Evolutionary conservation across 225 moss, liverwort and hornwort species (phyloP).

Genomic region (Anthoceros angustus): DNA sequence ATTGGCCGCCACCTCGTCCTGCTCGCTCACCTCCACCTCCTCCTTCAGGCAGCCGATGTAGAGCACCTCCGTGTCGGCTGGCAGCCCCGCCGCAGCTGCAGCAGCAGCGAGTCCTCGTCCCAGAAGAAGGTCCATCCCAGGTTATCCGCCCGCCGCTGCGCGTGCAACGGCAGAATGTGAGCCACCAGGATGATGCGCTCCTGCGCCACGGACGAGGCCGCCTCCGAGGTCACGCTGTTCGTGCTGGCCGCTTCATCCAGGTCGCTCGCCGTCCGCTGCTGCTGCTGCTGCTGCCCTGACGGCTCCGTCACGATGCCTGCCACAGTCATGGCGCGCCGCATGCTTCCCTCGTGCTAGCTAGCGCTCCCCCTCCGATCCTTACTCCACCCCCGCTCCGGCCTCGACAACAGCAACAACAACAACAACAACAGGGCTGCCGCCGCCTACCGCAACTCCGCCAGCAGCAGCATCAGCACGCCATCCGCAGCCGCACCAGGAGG

Average conservation of each 20-base stretch:
- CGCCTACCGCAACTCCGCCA: too few relatives aligned
- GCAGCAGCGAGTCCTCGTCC: conserved; percentile 69
- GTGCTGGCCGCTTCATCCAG: conserved; percentile 27
- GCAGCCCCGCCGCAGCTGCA: conserved; percentile 79
- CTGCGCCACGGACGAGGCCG: conserved; percentile 33
- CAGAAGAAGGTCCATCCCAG: conserved; percentile 57
- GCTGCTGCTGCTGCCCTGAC: too few relatives aligned
- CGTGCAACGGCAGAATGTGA: conserved; percentile 70
- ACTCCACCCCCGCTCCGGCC: too few relatives aligned
- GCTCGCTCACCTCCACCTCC: conserved; percentile 60
- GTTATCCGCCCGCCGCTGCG: conserved; percentile 40
- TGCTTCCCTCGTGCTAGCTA: too few relatives aligned
- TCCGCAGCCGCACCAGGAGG: too few relatives aligned
- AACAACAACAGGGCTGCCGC: too few relatives aligned
- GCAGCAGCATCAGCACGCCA: too few relatives aligned
- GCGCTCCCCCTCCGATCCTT: too few relatives aligned
- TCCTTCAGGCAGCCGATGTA: conserved; percentile 89
- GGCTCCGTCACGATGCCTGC: too few relatives aligned
- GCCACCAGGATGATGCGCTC: conserved; percentile 90
- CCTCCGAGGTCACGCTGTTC: conserved; percentile 45
- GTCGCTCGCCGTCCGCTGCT: not conserved
- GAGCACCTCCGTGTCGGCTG: conserved; percentile 66
- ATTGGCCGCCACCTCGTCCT: conserved; percentile 70
- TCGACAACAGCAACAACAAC: too few relatives aligned
- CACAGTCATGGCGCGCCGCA: too few relatives aligned